Base-by-base conservation (phyloP, 768 basidiomycete genomes). In the Boletus reticuloceps region DNA sequence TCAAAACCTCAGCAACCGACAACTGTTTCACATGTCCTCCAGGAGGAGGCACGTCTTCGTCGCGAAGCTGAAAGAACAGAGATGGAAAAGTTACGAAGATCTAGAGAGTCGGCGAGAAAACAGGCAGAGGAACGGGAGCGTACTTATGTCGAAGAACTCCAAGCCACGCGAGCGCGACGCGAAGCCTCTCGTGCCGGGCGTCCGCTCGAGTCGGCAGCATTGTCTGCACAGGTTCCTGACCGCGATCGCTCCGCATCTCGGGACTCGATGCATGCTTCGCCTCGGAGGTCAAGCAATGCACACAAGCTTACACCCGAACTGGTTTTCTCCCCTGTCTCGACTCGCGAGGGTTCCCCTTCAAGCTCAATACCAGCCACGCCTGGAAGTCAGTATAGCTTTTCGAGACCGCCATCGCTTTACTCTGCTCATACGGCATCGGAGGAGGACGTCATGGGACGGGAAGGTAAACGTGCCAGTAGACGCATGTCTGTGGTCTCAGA, bases 121-220 rank as follows among this genome's bases (percentile, higher is more conserved):
- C 66, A 65, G 41, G 69, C 74, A 55, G 83, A 84, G 62, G 84
- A 84, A 62, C 75, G 75, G 60, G 81, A 79, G 62, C 77, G 77
- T 42, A 58, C 73, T 51, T 86, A 81, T 64, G 73, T 76, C 14
- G 85, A 86, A 47, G 82, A 85, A 66, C 75, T 91, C 17, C 75
- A 74, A 37, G 85, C 85, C 31, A 73, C 87, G 4, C 77, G 89
- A 59, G 56, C 74, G 40, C 74, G 89, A 61, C 80, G 85, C 57
- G 88, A 90, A 64, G 71, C 76, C 4, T 71, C 75, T 51, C 79
- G 84, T 63, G 75, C 74, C 34, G 84, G 84, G 34, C 64, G 71
- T 49, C 44, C 63, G 36, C 53, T 66, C 16, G 64, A 69, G 54
- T 53, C 66, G 40, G 47, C 47, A 12, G 56, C 68, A 47, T 53